phyloP scores from a whole-genome alignment of 1,284 basidiomycete genomes.

The Lignosus rhinocerotis region DNA sequence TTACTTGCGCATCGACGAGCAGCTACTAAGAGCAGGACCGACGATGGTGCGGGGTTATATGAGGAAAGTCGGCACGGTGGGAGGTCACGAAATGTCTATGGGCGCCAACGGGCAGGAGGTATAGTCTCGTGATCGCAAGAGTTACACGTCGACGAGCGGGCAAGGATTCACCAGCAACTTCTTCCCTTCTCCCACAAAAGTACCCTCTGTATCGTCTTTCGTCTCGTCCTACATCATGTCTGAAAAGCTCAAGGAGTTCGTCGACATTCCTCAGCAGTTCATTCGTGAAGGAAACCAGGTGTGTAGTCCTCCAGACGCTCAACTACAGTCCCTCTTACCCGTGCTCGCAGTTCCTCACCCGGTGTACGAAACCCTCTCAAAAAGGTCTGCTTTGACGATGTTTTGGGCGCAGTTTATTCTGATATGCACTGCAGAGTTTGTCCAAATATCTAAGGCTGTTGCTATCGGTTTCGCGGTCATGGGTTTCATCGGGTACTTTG shows the following conservation, averaged over 20 bases:
- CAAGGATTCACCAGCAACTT: conserved; percentile 13
- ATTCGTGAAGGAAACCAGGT: conserved; percentile 93
- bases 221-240: conserved; percentile 60
- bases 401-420: neutral
- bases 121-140: conserved; percentile 22
- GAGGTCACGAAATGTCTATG: neutral
- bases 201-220: conserved; percentile 7
- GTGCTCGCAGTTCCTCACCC: conserved; percentile 79
- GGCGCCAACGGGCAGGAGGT: conserved; percentile 2
- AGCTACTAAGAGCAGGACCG: neutral
- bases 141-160: conserved; percentile 29
- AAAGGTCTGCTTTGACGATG: conserved; percentile 61
- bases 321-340: neutral
- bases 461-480: conserved; percentile 95
- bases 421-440: conserved; percentile 64
- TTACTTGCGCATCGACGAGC: conserved; percentile 18
- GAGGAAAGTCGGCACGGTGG: neutral
- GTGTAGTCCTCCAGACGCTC: conserved; percentile 27
- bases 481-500: conserved; percentile 97
- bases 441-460: conserved; percentile 91
- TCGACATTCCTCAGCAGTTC: conserved; percentile 92
- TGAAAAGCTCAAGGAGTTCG: conserved; percentile 88
- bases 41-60: neutral
- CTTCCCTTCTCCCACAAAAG: conserved; percentile 23
- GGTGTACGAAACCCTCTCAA: conserved; percentile 97